Base-by-base conservation (phyloP, 192 early-diverging fungal species). In the Backusella tuberculispora region DNA sequence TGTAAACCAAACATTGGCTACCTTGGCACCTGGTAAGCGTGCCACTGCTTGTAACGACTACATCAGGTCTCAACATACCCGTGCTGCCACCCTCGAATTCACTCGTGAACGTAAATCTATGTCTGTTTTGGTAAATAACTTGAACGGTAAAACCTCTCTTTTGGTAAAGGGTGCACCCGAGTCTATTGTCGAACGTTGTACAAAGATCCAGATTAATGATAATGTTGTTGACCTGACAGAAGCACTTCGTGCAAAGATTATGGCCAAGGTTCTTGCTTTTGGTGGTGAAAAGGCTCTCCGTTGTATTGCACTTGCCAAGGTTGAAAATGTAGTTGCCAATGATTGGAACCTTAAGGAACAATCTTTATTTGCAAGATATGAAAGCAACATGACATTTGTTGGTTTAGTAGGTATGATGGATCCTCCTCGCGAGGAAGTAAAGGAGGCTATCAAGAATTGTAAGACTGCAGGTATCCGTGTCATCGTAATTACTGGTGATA, bases 401-500 rank as follows among this genome's bases (percentile, higher is more conserved):
- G 98, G 98, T 21, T 84, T 99, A 13, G 92, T 94, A 53, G 98
- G 92, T 76, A 99, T 99, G 97, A 88, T 95, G 80, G 98, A 99
- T 78, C 98, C 98, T 63, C 98, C 98, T 42, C 88, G 98, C 21
- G 90, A 95, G 6, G 97, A 99, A 80, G 96, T 98, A 26, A 80
- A 80, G 53, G 87, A 77, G 14, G 90, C 96, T n/a, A 96, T 99
- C 79, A 79, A 78, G 63, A 91, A 93, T 70, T 99, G 98, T 83
- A 85, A 90, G 45, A 90, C 90, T 53, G 98, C 98, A 34, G 98
- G 98, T 66, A 98, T 99, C 74, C 90, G 97, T 50, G 98, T 99
- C 26, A 94, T 99, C 81, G 95, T 99, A 10, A 97, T 99, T 78
- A 99, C 97, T 24, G 98, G 97, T 78, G 97, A 99, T 85, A 94